Evolutionary conservation across 2,329 filamentous ascomycete species (phyloP).

Genomic region (Trichoderma sp.): DNA sequence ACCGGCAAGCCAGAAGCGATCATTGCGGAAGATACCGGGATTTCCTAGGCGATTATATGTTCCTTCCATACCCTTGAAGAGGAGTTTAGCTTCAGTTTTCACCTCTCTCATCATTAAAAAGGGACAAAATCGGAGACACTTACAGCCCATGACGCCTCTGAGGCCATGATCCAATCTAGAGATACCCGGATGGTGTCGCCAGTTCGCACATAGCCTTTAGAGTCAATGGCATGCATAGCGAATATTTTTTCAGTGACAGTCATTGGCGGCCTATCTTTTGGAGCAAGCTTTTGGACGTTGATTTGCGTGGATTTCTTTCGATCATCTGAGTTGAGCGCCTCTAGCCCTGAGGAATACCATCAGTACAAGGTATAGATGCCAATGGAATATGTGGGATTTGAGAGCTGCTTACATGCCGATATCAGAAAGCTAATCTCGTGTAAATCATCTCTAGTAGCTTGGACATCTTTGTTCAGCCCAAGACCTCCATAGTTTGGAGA

Average conservation of each 20-base stretch:
- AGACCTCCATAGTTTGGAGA: slow-evolving; percentile 17
- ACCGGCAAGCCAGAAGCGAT: slow-evolving; percentile 48
- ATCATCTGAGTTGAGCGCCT: slow-evolving; percentile 14
- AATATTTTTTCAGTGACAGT: slow-evolving; percentile 45
- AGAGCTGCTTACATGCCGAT: background rate
- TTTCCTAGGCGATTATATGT: slow-evolving; percentile 39
- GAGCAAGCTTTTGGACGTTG: background rate
- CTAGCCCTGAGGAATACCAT: background rate
- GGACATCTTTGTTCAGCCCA: background rate
- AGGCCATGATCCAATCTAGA: slow-evolving; percentile 46
- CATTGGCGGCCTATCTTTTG: slow-evolving; percentile 33
- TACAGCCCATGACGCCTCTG: slow-evolving; percentile 39
- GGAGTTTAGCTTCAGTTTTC: background rate
- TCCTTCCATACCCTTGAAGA: slow-evolving; percentile 35
- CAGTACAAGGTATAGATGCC: background rate
- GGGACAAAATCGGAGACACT: background rate
- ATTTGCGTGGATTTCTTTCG: background rate
- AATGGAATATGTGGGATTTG: background rate
- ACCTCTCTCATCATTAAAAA: background rate
- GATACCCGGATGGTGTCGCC: slow-evolving; percentile 41
- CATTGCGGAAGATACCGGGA: slow-evolving; percentile 46
- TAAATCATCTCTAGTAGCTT: background rate
- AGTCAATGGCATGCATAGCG: slow-evolving; percentile 39
- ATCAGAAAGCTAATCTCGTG: slow-evolving; percentile 11
- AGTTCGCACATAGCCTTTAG: slow-evolving; percentile 33